Evolutionary conservation across 805 yeast genomes (phyloP), one percentile per base, ranked within the genome.

Genomic region (Spathaspora passalidarum): DNA sequence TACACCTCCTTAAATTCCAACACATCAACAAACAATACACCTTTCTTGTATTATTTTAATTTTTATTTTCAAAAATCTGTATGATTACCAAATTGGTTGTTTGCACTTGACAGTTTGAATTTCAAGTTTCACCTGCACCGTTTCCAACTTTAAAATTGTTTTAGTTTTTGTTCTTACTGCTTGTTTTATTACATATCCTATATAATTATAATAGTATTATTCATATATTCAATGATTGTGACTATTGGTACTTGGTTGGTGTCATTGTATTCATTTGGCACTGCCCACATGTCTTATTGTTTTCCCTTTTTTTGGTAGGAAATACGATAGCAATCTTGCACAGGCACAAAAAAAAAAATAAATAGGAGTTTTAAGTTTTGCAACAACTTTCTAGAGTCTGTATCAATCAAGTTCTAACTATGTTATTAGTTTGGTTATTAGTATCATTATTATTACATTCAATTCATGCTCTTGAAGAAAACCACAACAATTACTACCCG

Each of bases 401-500:
- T 10, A 38, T 13, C 19, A 9, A n/a, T 37, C 10, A 13, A 37
- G n/a, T 16, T 5, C 10, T n/a, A 38, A 19, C 13, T 19, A 23
- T 40, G 35, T 32, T 22, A 16, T 19, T 41, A 32, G 21, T 18
- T 4, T 25, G 25, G 32, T 14, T 38, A 13, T 6, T 21, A 2
- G 13, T 44, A 13, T 14, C 29, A n/a, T 14, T 4, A 13, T 19
- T 44, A 14, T 23, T 40, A 18, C 11, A 13, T 21, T 10, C 20
- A 18, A 3, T 16, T 21, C n/a, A 17, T 25, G 35, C 44, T 13
- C 35, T 35, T 34, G 36, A 32, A 16, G 39, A 38, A 9, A 35
- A 29, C 11, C 22, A 40, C 9, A 29, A 37, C 9, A 23, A 32
- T 23, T 48, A 48, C 22, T 44, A 45, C 38, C 47, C 51, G 20